Evolutionary conservation across 192 early-diverging fungal genomes (phyloP).

Genomic region (Podila verticillata): DNA sequence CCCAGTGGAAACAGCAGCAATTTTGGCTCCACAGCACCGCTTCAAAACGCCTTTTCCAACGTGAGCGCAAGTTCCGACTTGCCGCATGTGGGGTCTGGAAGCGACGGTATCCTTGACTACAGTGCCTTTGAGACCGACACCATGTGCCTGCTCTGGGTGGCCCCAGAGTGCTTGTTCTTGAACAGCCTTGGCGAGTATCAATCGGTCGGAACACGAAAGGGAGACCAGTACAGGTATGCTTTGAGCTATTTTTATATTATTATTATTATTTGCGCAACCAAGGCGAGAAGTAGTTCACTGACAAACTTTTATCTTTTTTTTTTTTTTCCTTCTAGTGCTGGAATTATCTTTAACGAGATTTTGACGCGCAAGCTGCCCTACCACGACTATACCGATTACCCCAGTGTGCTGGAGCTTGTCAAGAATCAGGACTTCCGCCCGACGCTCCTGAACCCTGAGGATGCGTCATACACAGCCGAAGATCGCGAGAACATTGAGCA

Average conservation of each 20-base stretch:
- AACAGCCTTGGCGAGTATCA: slow-evolving; percentile 26
- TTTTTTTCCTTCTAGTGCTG: slow-evolving; percentile 30
- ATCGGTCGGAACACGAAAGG: slow-evolving; percentile 33
- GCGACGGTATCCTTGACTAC: slow-evolving; percentile 23
- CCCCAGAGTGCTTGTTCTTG: slow-evolving; percentile 39
- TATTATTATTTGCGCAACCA: background rate
- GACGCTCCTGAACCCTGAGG: slow-evolving; percentile 6
- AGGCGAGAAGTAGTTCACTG: background rate
- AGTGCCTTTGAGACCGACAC: slow-evolving; percentile 4
- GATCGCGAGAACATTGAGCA: slow-evolving; percentile 41
- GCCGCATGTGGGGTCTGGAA: slow-evolving; percentile 7
- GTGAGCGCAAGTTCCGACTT: slow-evolving; percentile 3
- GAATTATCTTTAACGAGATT: slow-evolving; percentile 59
- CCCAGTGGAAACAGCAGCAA: slow-evolving; percentile 14
- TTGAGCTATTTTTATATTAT: background rate
- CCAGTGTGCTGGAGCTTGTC: slow-evolving; percentile 16
- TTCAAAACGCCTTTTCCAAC: background rate
- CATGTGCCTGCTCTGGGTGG: slow-evolving; percentile 43
- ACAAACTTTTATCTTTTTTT: background rate
- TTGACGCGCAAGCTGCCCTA: slow-evolving; percentile 53
- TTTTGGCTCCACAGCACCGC: background rate
- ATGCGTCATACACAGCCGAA: slow-evolving; percentile 9
- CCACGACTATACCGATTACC: slow-evolving; percentile 15
- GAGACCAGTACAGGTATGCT: slow-evolving; percentile 51
- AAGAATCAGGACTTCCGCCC: slow-evolving; percentile 33